Evolutionary conservation across 306 rosid species (phyloP).

Genomic region (Cyclanthera cordifolia): DNA sequence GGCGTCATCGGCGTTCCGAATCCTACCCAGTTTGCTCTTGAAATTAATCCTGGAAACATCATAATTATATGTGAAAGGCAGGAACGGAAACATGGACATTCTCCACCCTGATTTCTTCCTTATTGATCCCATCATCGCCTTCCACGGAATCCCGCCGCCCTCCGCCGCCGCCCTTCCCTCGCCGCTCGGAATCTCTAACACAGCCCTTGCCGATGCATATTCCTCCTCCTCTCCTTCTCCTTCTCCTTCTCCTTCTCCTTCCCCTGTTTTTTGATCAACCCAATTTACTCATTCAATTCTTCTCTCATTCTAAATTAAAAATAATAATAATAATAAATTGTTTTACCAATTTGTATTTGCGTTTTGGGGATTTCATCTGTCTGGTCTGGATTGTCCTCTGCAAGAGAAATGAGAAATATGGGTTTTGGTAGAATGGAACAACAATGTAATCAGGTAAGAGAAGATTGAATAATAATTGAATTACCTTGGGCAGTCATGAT

Average conservation of each 20-base stretch:
- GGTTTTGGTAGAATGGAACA: no score
- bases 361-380: neutral
- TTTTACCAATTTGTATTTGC: neutral
- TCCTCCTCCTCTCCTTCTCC: neutral
- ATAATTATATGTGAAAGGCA: slow-evolving; percentile 23
- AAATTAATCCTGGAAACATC: slow-evolving; percentile 38
- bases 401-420: no score
- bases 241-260: neutral
- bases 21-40: slow-evolving; percentile 45
- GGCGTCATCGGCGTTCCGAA: slow-evolving; percentile 45
- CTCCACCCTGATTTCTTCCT: slow-evolving; percentile 42
- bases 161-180: slow-evolving; percentile 18
- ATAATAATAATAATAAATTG: no score
- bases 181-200: slow-evolving; percentile 37
- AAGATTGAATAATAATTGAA: no score
- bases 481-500: no score
- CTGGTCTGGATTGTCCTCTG: slow-evolving; percentile 19
- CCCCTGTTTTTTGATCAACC: neutral
- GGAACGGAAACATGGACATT: slow-evolving; percentile 43
- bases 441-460: no score
- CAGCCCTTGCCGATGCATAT: slow-evolving; percentile 53
- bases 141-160: slow-evolving; percentile 35
- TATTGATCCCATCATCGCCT: slow-evolving; percentile 39
- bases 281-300: no score
- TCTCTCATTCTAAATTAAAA: no score